These are phyloP conservation scores for Xylariomycetidae sp. DNA, from an alignment of 2,329 filamentous ascomycete genomes.

Conservation along the genomic window DNA sequence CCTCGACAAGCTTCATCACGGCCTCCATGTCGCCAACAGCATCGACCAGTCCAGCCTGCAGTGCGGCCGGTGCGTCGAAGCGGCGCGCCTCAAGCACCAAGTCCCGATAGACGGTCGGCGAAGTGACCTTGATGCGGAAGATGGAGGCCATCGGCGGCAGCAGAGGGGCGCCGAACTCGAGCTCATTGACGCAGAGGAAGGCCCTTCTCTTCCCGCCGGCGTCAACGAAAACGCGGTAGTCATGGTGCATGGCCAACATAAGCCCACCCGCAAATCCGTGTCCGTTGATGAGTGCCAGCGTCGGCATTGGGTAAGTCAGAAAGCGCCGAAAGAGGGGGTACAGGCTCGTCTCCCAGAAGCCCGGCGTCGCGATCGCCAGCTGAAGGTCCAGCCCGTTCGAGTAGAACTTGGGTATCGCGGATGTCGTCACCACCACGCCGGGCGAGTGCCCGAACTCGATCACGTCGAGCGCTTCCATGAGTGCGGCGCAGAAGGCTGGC, in stretches of 20 bases:
- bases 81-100: slow-evolving; percentile 70
- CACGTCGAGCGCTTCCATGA: slow-evolving; percentile 68
- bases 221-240: slow-evolving; percentile 67
- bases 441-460: slow-evolving; percentile 60
- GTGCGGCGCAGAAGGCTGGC: slow-evolving; percentile 58
- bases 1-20: slow-evolving; percentile 51
- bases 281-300: slow-evolving; percentile 70
- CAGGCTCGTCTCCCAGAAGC: slow-evolving; percentile 55
- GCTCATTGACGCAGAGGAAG: slow-evolving; percentile 76
- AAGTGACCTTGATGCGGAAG: slow-evolving; percentile 66
- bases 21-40: slow-evolving; percentile 51
- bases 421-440: slow-evolving; percentile 75
- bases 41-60: slow-evolving; percentile 64
- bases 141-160: slow-evolving; percentile 67
- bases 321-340: slow-evolving; percentile 62
- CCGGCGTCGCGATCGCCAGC: slow-evolving; percentile 52
- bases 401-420: slow-evolving; percentile 71
- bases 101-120: slow-evolving; percentile 49
- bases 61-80: slow-evolving; percentile 56
- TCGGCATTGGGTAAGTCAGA: slow-evolving; percentile 74
- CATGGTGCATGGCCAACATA: slow-evolving; percentile 76
- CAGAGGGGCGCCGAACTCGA: slow-evolving; percentile 73
- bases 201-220: slow-evolving; percentile 49
- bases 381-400: slow-evolving; percentile 76
- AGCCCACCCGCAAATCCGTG: slow-evolving; percentile 79